Evolutionary conservation across 345 rosid genomes (phyloP), one percentile per base, ranked within the genome.

Genomic region (Bruguiera sexangula): DNA sequence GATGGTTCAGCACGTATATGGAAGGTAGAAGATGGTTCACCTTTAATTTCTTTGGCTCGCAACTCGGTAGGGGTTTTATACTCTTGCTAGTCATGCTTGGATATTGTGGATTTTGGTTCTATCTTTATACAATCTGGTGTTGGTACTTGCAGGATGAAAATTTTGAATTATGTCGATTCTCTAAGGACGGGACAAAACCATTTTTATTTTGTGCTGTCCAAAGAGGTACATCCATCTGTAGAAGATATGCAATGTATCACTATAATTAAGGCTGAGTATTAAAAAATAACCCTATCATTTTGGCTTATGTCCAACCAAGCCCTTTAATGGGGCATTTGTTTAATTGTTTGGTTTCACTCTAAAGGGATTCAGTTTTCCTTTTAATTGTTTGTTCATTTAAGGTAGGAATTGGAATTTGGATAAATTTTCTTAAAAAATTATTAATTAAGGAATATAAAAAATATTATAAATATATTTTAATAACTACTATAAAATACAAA

Each of bases 1-100:
- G 97, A 91, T 85, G 99, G 96, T 73, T 84, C 96, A 19, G 97
- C 88, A 59, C 92, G 97, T 82, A 82, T 94, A 83, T 94, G 97
- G 97, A 94, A 87, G 82, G 78, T 85, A 50, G 96, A 88, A 73
- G 90, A 89, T 81, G 97, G 97, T 62, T 74, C 83, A 66, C 89
- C 97, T 66, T 61, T 85, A 76, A 74, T 87, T 29, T 77, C 92
- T 73, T 85, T 94, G 82, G 78, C 89, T 66, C 96, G 96, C 67
- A 84, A 82, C 73, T 67, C 88, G 76, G 98, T 94, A 80, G 66
- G 73, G 70, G 67, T 65, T 68, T 34, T 56, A 68, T 62, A 31
- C 59, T 60, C 32, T 46, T 18, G 39, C 55, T 56, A 52, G 70
- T 55, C 53, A 3, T 58, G 31, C 10, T 61, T 52, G 8, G 21